Evolutionary conservation across 495 filamentous ascomycete genomes (phyloP).

Genomic region (Choiromyces venosus): DNA sequence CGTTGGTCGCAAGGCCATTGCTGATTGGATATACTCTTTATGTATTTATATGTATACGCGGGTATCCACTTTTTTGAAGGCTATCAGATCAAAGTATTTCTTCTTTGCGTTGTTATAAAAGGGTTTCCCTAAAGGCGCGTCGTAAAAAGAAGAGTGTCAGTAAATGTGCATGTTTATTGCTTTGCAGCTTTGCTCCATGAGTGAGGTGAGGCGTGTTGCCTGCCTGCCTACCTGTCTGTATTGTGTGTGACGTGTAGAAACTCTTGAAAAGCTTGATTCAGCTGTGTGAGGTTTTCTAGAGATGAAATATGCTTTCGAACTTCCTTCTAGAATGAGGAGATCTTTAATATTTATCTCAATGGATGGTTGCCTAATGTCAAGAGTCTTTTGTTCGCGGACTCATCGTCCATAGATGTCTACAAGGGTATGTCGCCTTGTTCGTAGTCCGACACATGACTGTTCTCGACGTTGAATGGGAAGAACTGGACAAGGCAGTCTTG

Average conservation of each 20-base stretch:
- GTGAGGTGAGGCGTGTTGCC: background rate
- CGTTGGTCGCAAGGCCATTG: constrained; percentile 17
- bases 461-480: background rate
- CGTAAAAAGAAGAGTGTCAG: background rate
- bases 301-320: background rate
- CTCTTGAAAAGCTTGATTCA: background rate
- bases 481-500: background rate
- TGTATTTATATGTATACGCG: background rate
- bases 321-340: background rate
- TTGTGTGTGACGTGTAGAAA: background rate
- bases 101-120: background rate
- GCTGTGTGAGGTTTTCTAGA: background rate
- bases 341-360: background rate
- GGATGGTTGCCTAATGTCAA: background rate
- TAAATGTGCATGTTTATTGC: background rate
- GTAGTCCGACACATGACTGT: background rate
- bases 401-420: background rate
- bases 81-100: background rate
- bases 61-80: background rate
- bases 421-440: background rate
- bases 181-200: background rate
- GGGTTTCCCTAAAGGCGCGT: background rate
- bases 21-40: background rate
- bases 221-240: background rate
- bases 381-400: background rate